Percentiles rank a stretch among this genome's conserved stretches.
These are phyloP conservation scores for Poa annua DNA, from an alignment of 176 grass and related monocot species.

Conservation along the genomic window DNA sequence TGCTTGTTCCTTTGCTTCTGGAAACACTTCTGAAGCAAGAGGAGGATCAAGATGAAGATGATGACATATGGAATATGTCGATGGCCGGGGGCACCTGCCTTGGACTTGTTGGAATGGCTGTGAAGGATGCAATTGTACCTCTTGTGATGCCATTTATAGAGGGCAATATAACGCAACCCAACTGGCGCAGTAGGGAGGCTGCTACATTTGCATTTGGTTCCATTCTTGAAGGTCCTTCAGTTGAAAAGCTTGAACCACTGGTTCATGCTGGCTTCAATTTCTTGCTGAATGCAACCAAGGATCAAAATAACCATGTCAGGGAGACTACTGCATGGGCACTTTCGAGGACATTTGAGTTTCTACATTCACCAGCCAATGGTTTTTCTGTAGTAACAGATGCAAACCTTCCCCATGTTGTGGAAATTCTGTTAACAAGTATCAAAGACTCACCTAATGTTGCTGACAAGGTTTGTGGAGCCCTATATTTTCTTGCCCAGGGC, in stretches of 20 bases:
- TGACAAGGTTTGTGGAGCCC: conserved; percentile 64
- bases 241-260: conserved; percentile 52
- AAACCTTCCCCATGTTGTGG: conserved; percentile 51
- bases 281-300: conserved; percentile 63
- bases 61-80: conserved; percentile 56
- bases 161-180: conserved; percentile 56
- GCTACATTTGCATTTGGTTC: conserved; percentile 66
- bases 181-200: conserved; percentile 62
- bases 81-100: conserved; percentile 69
- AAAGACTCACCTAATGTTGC: conserved; percentile 55
- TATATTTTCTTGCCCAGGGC: conserved; percentile 62
- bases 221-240: conserved; percentile 60
- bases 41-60: conserved; percentile 70
- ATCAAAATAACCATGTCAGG: conserved; percentile 61
- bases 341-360: conserved; percentile 57
- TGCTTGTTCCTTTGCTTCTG: conserved; percentile 59
- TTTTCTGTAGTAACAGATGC: conserved; percentile 45
- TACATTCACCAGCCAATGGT: conserved; percentile 44
- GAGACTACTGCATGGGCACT: conserved; percentile 67
- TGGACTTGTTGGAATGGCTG: conserved; percentile 53
- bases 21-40: conserved; percentile 72
- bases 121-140: conserved; percentile 53
- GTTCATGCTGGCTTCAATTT: conserved; percentile 58
- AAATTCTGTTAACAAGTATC: conserved; percentile 53
- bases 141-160: conserved; percentile 72